phyloP scores from a whole-genome alignment of 306 rosid genomes.

The Purshia tridentata region DNA sequence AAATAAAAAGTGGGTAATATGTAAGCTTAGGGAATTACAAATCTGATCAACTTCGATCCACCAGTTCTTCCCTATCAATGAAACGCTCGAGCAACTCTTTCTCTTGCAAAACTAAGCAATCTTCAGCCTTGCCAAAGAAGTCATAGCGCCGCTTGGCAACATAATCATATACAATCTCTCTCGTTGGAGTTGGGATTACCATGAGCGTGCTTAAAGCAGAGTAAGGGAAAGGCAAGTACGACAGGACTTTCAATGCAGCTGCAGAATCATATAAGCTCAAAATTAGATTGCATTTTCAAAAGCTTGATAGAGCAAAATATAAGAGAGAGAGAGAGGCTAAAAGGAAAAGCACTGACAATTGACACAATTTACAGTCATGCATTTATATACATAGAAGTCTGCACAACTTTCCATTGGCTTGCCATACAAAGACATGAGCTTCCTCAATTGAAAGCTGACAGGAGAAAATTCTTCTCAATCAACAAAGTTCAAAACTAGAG shows the following conservation, averaged over 20 bases:
- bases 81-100: constrained; percentile 74
- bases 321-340: not conserved
- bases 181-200: constrained; percentile 62
- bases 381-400: not conserved
- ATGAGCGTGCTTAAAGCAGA: constrained; percentile 52
- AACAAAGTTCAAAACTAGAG: not conserved
- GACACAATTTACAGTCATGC: not conserved
- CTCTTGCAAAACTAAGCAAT: constrained; percentile 62
- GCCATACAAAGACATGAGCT: not conserved
- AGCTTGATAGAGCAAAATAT: not conserved
- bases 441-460: not conserved
- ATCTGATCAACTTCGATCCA: constrained; percentile 13
- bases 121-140: constrained; percentile 64
- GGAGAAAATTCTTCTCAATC: not conserved
- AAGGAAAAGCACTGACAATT: not conserved
- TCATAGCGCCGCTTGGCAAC: constrained; percentile 54
- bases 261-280: constrained; percentile 31
- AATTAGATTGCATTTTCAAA: not conserved
- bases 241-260: constrained; percentile 72
- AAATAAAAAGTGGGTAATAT: not conserved
- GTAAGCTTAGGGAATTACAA: not conserved
- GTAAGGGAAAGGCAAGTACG: constrained; percentile 75
- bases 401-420: not conserved
- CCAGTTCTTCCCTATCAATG: constrained; percentile 76
- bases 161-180: constrained; percentile 60